Percentiles rank a stretch among this genome's conserved stretches.
Conservation (phyloP, 1,284 basidiomycete species). For the Singerocomus inundabilis region DNA sequence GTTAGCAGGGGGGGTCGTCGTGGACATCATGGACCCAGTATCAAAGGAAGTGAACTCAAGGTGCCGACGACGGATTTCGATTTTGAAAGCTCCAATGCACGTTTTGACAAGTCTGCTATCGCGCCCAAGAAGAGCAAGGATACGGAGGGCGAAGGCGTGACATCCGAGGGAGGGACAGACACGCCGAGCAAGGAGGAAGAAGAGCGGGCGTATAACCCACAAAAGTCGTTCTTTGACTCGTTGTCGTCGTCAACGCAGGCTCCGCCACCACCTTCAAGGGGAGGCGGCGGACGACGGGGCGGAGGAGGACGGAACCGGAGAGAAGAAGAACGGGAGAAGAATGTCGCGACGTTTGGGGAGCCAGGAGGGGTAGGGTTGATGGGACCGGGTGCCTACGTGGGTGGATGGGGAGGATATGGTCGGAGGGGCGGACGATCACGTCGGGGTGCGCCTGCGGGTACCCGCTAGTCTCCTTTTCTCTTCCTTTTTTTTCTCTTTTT, state of each 20-base stretch:
- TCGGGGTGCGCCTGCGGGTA: slow-evolving; percentile 33
- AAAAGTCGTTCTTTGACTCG: slow-evolving; percentile 76
- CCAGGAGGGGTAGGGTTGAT: slow-evolving; percentile 71
- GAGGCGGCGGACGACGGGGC: slow-evolving; percentile 47
- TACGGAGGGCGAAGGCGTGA: slow-evolving; percentile 24
- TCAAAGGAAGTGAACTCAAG: slow-evolving; percentile 40
- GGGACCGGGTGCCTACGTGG: slow-evolving; percentile 60
- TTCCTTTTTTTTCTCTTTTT: not conserved
- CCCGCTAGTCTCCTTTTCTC: slow-evolving; percentile 17
- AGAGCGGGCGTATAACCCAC: slow-evolving; percentile 63
- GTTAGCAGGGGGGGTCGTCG: slow-evolving; percentile 41
- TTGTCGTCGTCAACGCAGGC: slow-evolving; percentile 56
- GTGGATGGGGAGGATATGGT: slow-evolving; percentile 53
- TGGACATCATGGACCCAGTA: slow-evolving; percentile 27
- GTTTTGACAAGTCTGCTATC: slow-evolving; percentile 70
- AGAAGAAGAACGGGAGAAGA: slow-evolving; percentile 76
- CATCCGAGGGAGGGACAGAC: slow-evolving; percentile 16
- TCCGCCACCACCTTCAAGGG: slow-evolving; percentile 36
- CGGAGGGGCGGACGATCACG: slow-evolving; percentile 45
- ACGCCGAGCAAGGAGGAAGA: slow-evolving; percentile 27
- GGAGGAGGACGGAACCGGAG: slow-evolving; percentile 61
- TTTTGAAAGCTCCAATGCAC: slow-evolving; percentile 69
- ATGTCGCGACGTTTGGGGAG: slow-evolving; percentile 80
- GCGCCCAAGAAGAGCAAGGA: slow-evolving; percentile 36
- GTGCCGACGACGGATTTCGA: slow-evolving; percentile 76